Percentiles rank a stretch among this genome's conserved stretches.
phyloP scores from a whole-genome alignment of 2,329 filamentous ascomycete genomes.

The Truncatella angustata region DNA sequence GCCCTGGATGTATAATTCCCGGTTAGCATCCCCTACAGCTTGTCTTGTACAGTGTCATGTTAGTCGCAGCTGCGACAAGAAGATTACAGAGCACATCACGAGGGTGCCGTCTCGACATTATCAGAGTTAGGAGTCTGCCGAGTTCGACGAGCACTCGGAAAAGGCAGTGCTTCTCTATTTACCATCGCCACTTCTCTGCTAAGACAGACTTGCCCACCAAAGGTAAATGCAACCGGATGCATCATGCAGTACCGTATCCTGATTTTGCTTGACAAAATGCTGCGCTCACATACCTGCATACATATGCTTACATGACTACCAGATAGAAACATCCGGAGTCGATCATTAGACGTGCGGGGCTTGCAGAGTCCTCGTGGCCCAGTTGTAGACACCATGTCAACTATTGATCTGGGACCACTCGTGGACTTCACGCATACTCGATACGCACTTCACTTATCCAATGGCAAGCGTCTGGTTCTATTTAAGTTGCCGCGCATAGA shows the following conservation, averaged over 20 bases:
- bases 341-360: not conserved
- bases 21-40: not conserved
- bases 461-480: constrained; percentile 42
- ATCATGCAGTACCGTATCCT: too few relatives aligned
- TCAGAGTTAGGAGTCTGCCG: not conserved
- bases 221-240: too few relatives aligned
- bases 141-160: too few relatives aligned
- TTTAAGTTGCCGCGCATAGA: constrained; percentile 42
- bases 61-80: not conserved
- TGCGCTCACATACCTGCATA: not conserved
- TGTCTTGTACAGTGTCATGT: not conserved
- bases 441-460: constrained; percentile 40
- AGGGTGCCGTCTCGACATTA: not conserved
- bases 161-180: not conserved
- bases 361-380: not conserved
- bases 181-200: not conserved
- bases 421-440: constrained; percentile 35
- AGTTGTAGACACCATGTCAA: constrained; percentile 20
- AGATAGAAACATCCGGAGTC: not conserved
- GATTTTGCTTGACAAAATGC: too few relatives aligned
- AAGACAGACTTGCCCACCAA: too few relatives aligned
- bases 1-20: not conserved
- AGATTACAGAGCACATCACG: not conserved
- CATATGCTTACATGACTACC: not conserved
- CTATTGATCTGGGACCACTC: constrained; percentile 26